Evolutionary conservation across 1,139 yeast species (phyloP).

Genomic region (Blastobotrys elegans): DNA sequence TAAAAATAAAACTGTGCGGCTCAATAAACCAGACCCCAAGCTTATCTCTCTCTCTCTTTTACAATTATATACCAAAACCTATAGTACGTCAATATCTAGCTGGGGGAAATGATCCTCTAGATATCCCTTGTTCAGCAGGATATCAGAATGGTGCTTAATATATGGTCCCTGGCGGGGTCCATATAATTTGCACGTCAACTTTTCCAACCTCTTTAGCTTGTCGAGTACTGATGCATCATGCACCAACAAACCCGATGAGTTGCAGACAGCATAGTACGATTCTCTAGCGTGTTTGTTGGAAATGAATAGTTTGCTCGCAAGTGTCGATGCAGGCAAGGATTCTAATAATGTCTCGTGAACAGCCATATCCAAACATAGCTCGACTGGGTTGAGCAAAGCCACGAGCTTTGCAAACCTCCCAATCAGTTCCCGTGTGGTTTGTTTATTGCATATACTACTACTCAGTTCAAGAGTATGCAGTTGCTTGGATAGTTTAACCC

Average conservation of each 20-base stretch:
- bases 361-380: background rate
- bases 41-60: no score
- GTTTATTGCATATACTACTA: background rate
- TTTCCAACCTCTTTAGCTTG: background rate
- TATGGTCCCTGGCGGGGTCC: slow-evolving; percentile 1
- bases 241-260: background rate
- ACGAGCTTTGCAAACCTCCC: background rate
- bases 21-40: no score
- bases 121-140: background rate
- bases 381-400: background rate
- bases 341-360: background rate
- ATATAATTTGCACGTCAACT: background rate
- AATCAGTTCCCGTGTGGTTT: background rate
- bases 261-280: background rate
- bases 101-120: background rate
- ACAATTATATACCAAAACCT: background rate
- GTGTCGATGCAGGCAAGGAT: background rate
- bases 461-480: background rate
- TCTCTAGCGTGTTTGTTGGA: background rate
- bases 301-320: background rate
- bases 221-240: background rate
- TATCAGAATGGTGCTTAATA: background rate
- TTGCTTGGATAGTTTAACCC: background rate
- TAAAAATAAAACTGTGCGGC: no score
- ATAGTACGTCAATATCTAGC: background rate